phyloP scores from a whole-genome alignment of 441 rosid species.

The Jatropha multifida region DNA sequence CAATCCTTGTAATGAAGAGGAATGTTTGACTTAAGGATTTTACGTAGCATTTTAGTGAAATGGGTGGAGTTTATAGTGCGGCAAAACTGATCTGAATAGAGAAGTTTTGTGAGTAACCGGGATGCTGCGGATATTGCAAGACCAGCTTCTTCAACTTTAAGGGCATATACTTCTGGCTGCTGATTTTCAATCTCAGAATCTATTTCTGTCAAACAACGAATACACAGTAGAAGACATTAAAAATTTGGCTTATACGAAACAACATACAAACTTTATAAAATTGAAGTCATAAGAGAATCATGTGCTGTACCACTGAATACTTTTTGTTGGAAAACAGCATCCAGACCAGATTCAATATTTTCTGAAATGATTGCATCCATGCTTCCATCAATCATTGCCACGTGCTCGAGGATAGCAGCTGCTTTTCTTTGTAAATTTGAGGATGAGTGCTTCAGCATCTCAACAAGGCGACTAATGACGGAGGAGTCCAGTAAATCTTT shows the following conservation, averaged over 20 bases:
- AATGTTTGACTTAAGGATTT: slow-evolving; percentile 59
- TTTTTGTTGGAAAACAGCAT: slow-evolving; percentile 57
- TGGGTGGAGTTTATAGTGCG: slow-evolving; percentile 29
- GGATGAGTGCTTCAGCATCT: slow-evolving; percentile 56
- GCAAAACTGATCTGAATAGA: slow-evolving; percentile 56
- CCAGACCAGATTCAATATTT: slow-evolving; percentile 56
- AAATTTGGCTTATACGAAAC: neutral
- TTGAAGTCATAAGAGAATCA: slow-evolving; percentile 6
- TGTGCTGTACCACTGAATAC: slow-evolving; percentile 48
- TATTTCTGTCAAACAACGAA: slow-evolving; percentile 30
- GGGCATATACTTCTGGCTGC: slow-evolving; percentile 55
- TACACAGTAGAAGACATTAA: neutral
- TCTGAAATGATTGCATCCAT: slow-evolving; percentile 43
- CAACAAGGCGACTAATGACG: slow-evolving; percentile 52
- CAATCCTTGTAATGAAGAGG: slow-evolving; percentile 74
- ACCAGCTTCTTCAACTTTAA: slow-evolving; percentile 75
- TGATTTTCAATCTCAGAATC: slow-evolving; percentile 50
- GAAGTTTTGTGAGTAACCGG: slow-evolving; percentile 66
- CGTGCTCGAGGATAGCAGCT: slow-evolving; percentile 65
- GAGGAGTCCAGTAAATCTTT: slow-evolving; percentile 47
- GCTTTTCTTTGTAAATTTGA: slow-evolving; percentile 62
- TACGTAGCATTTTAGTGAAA: slow-evolving; percentile 49
- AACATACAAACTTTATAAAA: neutral
- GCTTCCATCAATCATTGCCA: slow-evolving; percentile 40
- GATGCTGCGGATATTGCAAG: slow-evolving; percentile 66